Base-by-base conservation (phyloP, 2,329 filamentous ascomycete genomes). In the Dactylonectria macrodidyma region DNA sequence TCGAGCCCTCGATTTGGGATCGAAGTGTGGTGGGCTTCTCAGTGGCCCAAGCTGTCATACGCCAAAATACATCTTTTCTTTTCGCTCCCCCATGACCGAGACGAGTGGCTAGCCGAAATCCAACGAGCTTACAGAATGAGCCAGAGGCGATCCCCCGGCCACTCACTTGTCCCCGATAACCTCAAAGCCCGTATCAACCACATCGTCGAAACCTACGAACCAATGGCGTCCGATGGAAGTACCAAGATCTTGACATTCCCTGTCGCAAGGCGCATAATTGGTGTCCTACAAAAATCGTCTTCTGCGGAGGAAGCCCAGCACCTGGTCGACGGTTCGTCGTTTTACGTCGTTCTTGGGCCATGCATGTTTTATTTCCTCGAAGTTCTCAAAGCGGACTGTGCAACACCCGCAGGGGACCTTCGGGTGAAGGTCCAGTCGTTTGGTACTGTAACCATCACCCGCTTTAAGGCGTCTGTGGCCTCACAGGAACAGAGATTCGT, bases 11-110 rank as follows among this genome's bases (percentile, higher is more conserved):
- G 84, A 7, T 87, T 86, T 51, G 86, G 86, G 6, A 76, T 89
- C 58, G 87, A 90, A 72, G 80, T 89, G 2, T 89, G 87, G 87
- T 89, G 87, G 87, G 84, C 82, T 65, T 83, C 83, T 14, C 75
- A 79, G 16, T 79, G 82, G 63, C 82, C 84, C 2, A 79, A 81
- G 12, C 78, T 86, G 47, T 79, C 82, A 14, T 88, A 86, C 68
- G 80, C 80, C 65, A 86, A 84, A 65, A 78, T 84, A 3, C 83
- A 85, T 46, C 77, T 89, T 44, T 85, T 85, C 73, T 88, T 89
- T 72, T 78, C 77, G 55, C 75, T 85, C 34, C 82, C 85, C 9
- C 80, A 83, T 33, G 85, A 88, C 58, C 81, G 86, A 30, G 85
- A 88, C 62, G 82, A 84, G 51, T 86, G 85, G 82, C 76, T 89